These are phyloP conservation scores for Prunus persica DNA, from an alignment of 306 rosid genomes.

Conservation along the genomic window DNA sequence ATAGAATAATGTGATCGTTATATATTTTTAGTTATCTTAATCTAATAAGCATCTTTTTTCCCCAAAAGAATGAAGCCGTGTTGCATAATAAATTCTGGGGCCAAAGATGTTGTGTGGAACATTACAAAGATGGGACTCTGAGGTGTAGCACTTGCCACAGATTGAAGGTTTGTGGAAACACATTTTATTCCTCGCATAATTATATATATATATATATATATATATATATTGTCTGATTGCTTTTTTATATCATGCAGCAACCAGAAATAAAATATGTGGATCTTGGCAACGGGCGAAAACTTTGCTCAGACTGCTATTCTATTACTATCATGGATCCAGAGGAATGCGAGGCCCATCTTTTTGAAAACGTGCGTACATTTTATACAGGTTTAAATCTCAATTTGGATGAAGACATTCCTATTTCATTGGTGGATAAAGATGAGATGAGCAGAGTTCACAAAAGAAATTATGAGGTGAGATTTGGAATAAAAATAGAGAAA, in stretches of 20 bases:
- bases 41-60: too few species aligned
- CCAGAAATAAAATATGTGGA: not conserved
- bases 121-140: too few species aligned
- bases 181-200: not conserved
- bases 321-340: not conserved
- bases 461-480: too few species aligned
- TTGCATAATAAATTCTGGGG: too few species aligned
- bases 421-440: not conserved
- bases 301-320: slow-evolving; percentile 1
- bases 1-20: too few species aligned
- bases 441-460: not conserved
- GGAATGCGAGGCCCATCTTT: not conserved
- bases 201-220: too few species aligned
- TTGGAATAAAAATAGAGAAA: not conserved
- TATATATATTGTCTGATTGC: not conserved
- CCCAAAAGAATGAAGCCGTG: too few species aligned
- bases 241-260: not conserved
- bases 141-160: not conserved
- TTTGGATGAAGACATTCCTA: not conserved
- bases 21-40: too few species aligned
- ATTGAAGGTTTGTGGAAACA: not conserved
- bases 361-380: not conserved
- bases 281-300: not conserved
- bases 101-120: too few species aligned
- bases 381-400: not conserved